Evolutionary conservation across 192 early-diverging fungal species (phyloP).

Genomic region (Coemansia erecta): DNA sequence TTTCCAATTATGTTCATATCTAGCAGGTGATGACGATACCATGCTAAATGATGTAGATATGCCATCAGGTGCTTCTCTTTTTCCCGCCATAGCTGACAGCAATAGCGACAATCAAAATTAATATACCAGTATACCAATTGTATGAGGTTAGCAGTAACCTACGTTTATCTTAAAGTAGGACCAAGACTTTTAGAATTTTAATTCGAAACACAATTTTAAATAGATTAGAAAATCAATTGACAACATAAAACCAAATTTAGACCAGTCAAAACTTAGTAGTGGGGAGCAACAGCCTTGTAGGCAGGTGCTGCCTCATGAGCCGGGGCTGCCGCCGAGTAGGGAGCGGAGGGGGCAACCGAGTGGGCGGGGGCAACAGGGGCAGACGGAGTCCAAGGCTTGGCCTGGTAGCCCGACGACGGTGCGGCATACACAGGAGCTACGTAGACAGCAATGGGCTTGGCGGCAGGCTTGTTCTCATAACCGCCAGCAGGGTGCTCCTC

Average conservation of each 20-base stretch:
- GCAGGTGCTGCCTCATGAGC: conserved; percentile 17
- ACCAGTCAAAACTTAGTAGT: conserved; percentile 23
- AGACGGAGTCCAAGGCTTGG: conserved; percentile 6
- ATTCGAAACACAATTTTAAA: too few species aligned
- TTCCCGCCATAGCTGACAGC: too few species aligned
- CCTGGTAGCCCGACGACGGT: conserved; percentile 12
- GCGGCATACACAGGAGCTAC: conserved; percentile 9
- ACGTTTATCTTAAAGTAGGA: too few species aligned
- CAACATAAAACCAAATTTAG: neutral
- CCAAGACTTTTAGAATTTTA: too few species aligned
- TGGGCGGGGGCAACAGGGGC: neutral
- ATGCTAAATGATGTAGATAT: too few species aligned
- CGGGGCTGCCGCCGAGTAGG: conserved; percentile 13
- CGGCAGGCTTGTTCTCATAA: neutral
- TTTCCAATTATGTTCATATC: too few species aligned
- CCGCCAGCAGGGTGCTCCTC: neutral
- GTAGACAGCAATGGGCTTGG: conserved; percentile 9
- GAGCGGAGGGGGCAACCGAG: conserved; percentile 1
- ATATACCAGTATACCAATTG: too few species aligned
- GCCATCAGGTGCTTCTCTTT: too few species aligned
- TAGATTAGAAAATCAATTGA: too few species aligned
- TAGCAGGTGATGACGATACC: too few species aligned
- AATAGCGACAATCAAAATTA: too few species aligned
- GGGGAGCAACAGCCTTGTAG: conserved; percentile 30
- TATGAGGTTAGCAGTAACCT: too few species aligned